Evolutionary conservation across 805 yeast species (phyloP).

Genomic region (Myxozyma udenii): DNA sequence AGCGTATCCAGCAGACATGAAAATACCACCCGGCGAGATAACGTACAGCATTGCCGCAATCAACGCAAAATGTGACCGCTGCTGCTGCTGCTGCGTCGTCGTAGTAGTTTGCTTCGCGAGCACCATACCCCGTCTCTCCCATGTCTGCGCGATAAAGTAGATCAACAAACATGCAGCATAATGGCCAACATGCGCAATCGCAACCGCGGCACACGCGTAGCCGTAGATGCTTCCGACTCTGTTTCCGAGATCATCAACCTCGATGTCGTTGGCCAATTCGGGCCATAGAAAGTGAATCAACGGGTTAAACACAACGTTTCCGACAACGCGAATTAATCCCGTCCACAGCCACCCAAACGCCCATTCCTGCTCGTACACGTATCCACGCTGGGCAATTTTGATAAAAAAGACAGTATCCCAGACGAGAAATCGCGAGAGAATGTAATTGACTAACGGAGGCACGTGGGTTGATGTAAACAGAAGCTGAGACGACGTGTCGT

Average conservation of each 20-base stretch:
- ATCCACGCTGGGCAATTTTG: constrained; percentile 51
- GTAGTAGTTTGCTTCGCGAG: neutral
- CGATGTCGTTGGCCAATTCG: neutral
- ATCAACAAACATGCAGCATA: constrained; percentile 49
- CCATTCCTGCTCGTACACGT: constrained; percentile 80
- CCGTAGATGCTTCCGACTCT: constrained; percentile 37
- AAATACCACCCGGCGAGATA: constrained; percentile 77
- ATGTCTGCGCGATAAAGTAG: constrained; percentile 46
- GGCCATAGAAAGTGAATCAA: constrained; percentile 7
- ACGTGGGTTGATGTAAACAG: constrained; percentile 34
- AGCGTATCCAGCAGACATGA: constrained; percentile 68
- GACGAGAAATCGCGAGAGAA: constrained; percentile 46
- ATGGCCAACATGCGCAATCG: constrained; percentile 54
- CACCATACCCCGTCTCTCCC: constrained; percentile 15
- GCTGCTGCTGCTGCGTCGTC: constrained; percentile 4
- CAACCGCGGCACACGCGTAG: constrained; percentile 48
- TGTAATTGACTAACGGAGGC: constrained; percentile 13
- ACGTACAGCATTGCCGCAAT: constrained; percentile 49
- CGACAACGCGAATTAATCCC: constrained; percentile 9
- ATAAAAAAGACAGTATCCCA: constrained; percentile 88
- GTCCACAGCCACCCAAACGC: constrained; percentile 82
- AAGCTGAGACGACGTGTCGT: constrained; percentile 50
- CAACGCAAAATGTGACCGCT: constrained; percentile 33
- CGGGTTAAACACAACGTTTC: constrained; percentile 14
- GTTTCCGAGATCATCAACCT: constrained; percentile 22